A percentile compares a stretch with the other conserved stretches of the same genome.
Conservation (phyloP, 306 rosid genomes). For the Cucumis hystrix region DNA sequence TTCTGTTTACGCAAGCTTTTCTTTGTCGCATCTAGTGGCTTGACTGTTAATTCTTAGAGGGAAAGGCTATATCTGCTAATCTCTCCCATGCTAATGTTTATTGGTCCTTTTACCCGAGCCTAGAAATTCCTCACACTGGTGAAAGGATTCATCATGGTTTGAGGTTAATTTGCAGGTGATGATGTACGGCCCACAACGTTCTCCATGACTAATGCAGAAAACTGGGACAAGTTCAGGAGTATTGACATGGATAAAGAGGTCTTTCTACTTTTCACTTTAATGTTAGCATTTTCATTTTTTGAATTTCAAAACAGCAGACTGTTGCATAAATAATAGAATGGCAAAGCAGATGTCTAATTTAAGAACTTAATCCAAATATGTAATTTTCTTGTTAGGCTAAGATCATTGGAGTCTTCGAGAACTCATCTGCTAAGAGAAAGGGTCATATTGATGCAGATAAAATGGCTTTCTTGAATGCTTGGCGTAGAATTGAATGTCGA, state of each 20-base stretch:
- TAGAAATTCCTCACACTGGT: background rate
- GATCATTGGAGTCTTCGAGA: slow-evolving; percentile 38
- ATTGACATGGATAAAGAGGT: slow-evolving; percentile 99
- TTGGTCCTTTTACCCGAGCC: background rate
- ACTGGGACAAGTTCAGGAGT: slow-evolving; percentile 89
- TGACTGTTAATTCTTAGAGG: background rate
- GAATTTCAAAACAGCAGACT: background rate
- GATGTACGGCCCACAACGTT: slow-evolving; percentile 72
- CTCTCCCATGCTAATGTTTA: background rate
- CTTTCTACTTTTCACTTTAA: slow-evolving; percentile 8
- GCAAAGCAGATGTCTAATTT: background rate
- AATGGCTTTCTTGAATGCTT: slow-evolving; percentile 37
- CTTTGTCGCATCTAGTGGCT: background rate
- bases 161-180: slow-evolving; percentile 47
- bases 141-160: slow-evolving; percentile 5
- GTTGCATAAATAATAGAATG: background rate
- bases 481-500: slow-evolving; percentile 56
- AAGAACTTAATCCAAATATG: background rate
- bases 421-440: slow-evolving; percentile 35
- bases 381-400: slow-evolving; percentile 37
- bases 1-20: background rate
- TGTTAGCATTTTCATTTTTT: background rate
- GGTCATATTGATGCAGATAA: slow-evolving; percentile 46
- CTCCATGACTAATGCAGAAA: slow-evolving; percentile 60
- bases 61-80: background rate